Evolutionary conservation across 441 rosid genomes (phyloP), one percentile per base, ranked within the genome.

Genomic region (Dalechampia spathulata): DNA sequence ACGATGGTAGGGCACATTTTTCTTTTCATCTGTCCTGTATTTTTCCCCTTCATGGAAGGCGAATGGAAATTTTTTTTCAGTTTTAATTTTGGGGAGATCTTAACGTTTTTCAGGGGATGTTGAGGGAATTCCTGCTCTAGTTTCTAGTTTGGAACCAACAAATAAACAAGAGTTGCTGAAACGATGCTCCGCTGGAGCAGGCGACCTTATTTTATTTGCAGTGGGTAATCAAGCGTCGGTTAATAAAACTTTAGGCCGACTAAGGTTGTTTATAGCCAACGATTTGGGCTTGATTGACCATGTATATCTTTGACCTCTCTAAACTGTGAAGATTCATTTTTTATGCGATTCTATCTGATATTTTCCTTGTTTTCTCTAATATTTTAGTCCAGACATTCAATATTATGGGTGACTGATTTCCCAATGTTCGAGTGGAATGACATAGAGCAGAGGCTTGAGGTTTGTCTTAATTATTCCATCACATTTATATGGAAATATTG

Each of bases 401-500:
- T 92, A 62, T 77, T 92, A 11, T 92, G 99, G 99, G 81, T 92
- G 58, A 92, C 96, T 41, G 99, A 89, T 66, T 92, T 92, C 71
- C 97, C 99, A 7, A 85, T 92, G 97, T 92, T 92, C 28, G 94
- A 92, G 73, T 86, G 99, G 99, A 92, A 86, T 48, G 88, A 83
- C 36, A 60, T 67, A 40, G 97, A 89, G 72, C 84, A 92, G 66
- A 79, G 99, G 58, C 82, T 85, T 66, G 99, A 92, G 96, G 99
- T 92, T 21, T 23, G 86, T 67, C 13, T 32, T 32, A 52, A 68
- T 13, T 40, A 26, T 47, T 30, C 34, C 34, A 30, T 3, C 8
- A 8, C 4, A 30, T 30, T 30, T n/a, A n/a, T n/a, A n/a, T n/a
- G n/a, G n/a, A n/a, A n/a, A n/a, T n/a, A n/a, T n/a, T n/a, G n/a